Conservation (phyloP, 2,329 filamentous ascomycete species). For the Cryphonectria japonica region DNA sequence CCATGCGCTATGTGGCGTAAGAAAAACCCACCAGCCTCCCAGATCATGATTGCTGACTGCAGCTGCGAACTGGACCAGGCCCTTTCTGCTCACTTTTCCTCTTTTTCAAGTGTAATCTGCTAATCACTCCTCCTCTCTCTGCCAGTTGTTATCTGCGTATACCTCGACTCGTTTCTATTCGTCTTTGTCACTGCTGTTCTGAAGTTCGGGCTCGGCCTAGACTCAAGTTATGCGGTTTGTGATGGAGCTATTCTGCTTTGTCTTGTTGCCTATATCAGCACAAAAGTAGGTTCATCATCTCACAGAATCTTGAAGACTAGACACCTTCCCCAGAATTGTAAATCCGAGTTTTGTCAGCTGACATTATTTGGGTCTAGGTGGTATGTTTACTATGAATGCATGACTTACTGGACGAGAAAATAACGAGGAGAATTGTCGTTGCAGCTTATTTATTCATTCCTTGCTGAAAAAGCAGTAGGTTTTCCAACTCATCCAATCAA, state of each 20-base stretch:
- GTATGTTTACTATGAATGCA: not conserved
- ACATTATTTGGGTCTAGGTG: slow-evolving; percentile 12
- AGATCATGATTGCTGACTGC: not conserved
- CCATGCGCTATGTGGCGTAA: slow-evolving; percentile 50
- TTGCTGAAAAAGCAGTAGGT: slow-evolving; percentile 65
- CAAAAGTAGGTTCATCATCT: slow-evolving; percentile 53
- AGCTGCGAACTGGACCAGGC: not conserved
- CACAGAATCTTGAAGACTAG: not conserved
- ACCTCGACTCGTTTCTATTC: slow-evolving; percentile 63
- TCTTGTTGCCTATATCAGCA: slow-evolving; percentile 64
- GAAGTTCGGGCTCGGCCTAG: slow-evolving; percentile 60
- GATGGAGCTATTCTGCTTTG: slow-evolving; percentile 64
- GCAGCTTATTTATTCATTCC: slow-evolving; percentile 65
- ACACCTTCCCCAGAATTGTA: slow-evolving; percentile 24
- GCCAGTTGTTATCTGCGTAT: slow-evolving; percentile 35
- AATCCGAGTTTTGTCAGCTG: not conserved
- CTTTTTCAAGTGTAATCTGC: not conserved
- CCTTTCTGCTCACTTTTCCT: not conserved
- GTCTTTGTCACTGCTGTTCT: slow-evolving; percentile 61
- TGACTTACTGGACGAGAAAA: not conserved
- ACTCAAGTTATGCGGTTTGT: slow-evolving; percentile 53
- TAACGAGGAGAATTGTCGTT: not conserved
- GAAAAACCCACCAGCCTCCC: slow-evolving; percentile 27
- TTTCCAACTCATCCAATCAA: not conserved
- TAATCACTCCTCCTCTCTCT: not conserved